Percentiles rank a stretch among this genome's conserved stretches.
phyloP scores from a whole-genome alignment of 2,329 filamentous ascomycete species.

The Talaromyces sp. region DNA sequence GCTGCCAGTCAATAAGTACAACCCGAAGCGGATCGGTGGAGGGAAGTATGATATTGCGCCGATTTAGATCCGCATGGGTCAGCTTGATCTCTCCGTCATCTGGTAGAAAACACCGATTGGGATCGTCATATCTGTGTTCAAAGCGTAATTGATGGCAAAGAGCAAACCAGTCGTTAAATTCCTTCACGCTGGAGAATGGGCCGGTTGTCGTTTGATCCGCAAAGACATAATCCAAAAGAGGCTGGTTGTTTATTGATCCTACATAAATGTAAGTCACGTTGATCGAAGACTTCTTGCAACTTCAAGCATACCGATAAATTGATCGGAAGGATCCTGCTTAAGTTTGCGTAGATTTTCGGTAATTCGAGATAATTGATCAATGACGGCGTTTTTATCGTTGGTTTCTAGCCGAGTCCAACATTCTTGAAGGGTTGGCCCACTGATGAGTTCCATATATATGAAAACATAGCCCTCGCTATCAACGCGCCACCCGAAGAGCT shows the following conservation, averaged over 20 bases:
- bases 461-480: not conserved
- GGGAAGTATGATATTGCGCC: constrained; percentile 32
- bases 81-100: constrained; percentile 30
- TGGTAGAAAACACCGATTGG: not conserved
- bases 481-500: not conserved
- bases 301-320: not conserved
- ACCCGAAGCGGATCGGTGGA: constrained; percentile 22
- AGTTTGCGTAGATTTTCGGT: not conserved
- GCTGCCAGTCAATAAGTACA: constrained; percentile 30
- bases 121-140: not conserved
- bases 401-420: not conserved
- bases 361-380: not conserved
- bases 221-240: not conserved
- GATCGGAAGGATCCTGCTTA: not conserved
- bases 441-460: not conserved
- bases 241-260: not conserved
- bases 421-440: not conserved
- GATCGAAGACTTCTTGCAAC: not conserved
- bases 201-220: rapidly evolving
- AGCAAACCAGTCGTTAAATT: not conserved
- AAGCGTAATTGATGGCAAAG: not conserved
- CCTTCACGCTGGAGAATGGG: not conserved
- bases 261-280: not conserved
- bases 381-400: not conserved
- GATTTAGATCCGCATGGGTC: constrained; percentile 35